These are phyloP conservation scores for Trypanosoma brucei DNA, from an alignment of 208 protist genomes.

Conservation along the genomic window DNA sequence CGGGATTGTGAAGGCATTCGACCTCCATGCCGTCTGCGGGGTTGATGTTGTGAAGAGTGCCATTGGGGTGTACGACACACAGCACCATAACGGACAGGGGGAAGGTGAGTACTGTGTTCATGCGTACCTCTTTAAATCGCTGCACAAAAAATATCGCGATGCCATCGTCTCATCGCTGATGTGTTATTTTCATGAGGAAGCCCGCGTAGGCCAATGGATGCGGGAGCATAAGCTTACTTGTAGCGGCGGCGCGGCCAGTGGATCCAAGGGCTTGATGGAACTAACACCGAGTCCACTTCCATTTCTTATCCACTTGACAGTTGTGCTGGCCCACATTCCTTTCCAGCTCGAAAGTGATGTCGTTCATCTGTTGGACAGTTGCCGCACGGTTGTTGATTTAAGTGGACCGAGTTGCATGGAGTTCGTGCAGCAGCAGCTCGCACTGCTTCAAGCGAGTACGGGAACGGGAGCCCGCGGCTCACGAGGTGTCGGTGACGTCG, in stretches of 20 bases:
- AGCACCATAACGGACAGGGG: slow-evolving; percentile 3
- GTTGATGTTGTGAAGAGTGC: slow-evolving; percentile 53
- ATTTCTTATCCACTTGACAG: slow-evolving; percentile 53
- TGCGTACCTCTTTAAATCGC: slow-evolving; percentile 32
- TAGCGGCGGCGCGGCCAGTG: not conserved
- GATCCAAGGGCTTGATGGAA: not conserved
- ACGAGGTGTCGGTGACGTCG: not conserved
- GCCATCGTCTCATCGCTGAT: slow-evolving; percentile 50
- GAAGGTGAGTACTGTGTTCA: slow-evolving; percentile 31
- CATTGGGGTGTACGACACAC: not conserved
- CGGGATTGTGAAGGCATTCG: slow-evolving; percentile 48
- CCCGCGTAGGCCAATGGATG: slow-evolving; percentile 41
- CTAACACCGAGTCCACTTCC: slow-evolving; percentile 26
- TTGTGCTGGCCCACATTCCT: slow-evolving; percentile 45
- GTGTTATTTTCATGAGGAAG: slow-evolving; percentile 67
- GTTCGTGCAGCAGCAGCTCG: slow-evolving; percentile 18
- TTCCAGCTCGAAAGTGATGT: slow-evolving; percentile 60
- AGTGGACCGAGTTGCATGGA: slow-evolving; percentile 47
- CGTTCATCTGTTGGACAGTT: slow-evolving; percentile 47
- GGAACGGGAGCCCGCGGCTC: not conserved
- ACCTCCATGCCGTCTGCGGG: slow-evolving; percentile 50
- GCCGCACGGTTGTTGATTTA: slow-evolving; percentile 54
- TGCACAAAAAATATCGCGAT: slow-evolving; percentile 56
- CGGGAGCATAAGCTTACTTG: slow-evolving; percentile 17
- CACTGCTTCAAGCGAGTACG: slow-evolving; percentile 1